A percentile compares a stretch with the other conserved stretches of the same genome.
Evolutionary conservation across 2,329 filamentous ascomycete genomes (phyloP).

Genomic region (Volutella citrinella): DNA sequence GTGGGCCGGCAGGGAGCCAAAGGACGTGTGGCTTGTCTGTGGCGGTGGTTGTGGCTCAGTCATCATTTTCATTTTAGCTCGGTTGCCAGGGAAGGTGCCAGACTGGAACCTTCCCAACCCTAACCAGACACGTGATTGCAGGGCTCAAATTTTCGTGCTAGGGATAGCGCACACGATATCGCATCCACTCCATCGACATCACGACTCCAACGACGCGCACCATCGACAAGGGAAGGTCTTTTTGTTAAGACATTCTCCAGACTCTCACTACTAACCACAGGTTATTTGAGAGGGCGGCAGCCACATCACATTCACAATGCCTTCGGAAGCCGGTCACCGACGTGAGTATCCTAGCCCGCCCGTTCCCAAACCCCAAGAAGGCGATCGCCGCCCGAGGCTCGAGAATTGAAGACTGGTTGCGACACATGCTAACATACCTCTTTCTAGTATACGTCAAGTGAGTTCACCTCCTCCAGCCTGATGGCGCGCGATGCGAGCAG

Average conservation of each 20-base stretch:
- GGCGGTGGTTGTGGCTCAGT: too few relatives aligned
- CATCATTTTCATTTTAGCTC: slow-evolving; percentile 9
- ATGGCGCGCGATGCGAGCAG: slow-evolving; percentile 14
- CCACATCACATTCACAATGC: slow-evolving; percentile 67
- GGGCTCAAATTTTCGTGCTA: slow-evolving; percentile 35
- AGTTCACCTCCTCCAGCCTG: slow-evolving; percentile 42
- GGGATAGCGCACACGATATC: slow-evolving; percentile 33
- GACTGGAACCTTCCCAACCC: too few relatives aligned
- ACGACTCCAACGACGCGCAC: slow-evolving; percentile 43
- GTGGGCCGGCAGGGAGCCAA: too few relatives aligned
- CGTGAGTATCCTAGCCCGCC: slow-evolving; percentile 58
- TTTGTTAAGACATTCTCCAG: slow-evolving; percentile 41
- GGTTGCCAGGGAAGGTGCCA: too few relatives aligned
- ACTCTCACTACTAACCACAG: slow-evolving; percentile 40
- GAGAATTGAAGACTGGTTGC: slow-evolving; percentile 16
- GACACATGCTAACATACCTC: slow-evolving; percentile 35
- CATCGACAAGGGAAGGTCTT: slow-evolving; percentile 42
- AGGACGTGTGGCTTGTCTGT: too few relatives aligned
- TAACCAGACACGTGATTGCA: slow-evolving; percentile 35
- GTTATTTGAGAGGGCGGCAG: slow-evolving; percentile 46
- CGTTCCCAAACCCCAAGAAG: slow-evolving; percentile 12
- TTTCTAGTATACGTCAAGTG: slow-evolving; percentile 81
- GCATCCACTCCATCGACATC: slow-evolving; percentile 36
- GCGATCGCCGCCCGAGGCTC: slow-evolving; percentile 8
- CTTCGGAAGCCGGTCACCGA: slow-evolving; percentile 85